Percentiles rank a stretch among this genome's conserved stretches.
Conservation (phyloP, 768 basidiomycete genomes). For the Favolaschia claudopus region DNA sequence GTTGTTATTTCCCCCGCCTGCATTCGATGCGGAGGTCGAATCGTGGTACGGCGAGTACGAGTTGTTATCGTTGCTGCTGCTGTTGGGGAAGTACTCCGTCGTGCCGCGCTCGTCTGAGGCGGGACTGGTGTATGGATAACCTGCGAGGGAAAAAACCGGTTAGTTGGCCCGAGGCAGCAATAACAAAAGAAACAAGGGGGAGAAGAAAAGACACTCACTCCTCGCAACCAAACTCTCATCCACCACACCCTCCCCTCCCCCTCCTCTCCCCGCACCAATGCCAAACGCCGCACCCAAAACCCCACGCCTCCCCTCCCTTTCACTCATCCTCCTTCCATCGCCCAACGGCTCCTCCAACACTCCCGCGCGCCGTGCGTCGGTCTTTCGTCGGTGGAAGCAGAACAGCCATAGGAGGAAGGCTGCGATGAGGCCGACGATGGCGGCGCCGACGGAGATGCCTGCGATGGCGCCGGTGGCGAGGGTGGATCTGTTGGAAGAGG, state of each 20-base stretch:
- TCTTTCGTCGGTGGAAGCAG: background rate
- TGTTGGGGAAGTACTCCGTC: background rate
- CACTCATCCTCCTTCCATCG: background rate
- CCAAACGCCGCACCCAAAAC: background rate
- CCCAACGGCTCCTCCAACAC: background rate
- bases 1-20: too few species aligned
- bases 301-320: background rate
- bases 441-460: conserved; percentile 25
- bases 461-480: conserved; percentile 18
- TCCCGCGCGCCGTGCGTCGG: conserved; percentile 9
- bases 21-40: background rate
- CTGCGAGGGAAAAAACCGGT: background rate
- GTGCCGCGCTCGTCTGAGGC: background rate
- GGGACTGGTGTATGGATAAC: conserved; percentile 1
- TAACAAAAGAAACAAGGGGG: too few species aligned
- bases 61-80: background rate
- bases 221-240: conserved; percentile 7
- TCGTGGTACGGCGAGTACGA: background rate
- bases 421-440: background rate
- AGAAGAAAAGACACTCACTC: conserved; percentile 2
- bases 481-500: conserved; percentile 37
- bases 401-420: conserved; percentile 1
- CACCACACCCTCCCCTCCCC: background rate
- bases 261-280: background rate
- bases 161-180: background rate